These are phyloP conservation scores for Eucalyptus coolabah DNA, from an alignment of 345 rosid genomes.

Conservation along the genomic window DNA sequence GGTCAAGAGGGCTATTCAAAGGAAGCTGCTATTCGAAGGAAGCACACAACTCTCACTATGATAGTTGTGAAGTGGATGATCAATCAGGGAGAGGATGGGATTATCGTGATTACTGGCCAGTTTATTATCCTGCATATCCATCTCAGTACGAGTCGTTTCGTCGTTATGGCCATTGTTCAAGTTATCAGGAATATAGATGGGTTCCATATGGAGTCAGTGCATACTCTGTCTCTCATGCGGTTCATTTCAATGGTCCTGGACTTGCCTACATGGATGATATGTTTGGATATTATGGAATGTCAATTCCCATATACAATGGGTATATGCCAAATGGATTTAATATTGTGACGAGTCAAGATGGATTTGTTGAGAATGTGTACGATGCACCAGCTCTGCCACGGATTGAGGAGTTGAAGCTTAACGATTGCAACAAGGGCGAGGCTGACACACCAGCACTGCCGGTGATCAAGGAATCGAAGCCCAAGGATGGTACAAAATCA, in stretches of 20 bases:
- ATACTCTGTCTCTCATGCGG: not conserved
- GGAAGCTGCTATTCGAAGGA: conserved; percentile 74
- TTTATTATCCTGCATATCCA: not conserved
- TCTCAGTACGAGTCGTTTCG: not conserved
- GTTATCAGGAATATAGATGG: not conserved
- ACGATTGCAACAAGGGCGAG: not conserved
- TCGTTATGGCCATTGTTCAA: not conserved
- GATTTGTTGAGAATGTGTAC: not conserved
- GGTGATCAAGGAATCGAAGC: not conserved
- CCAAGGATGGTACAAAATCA: not conserved
- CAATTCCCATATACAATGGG: not conserved
- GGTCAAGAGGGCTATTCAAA: conserved; percentile 79
- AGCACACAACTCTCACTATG: not conserved
- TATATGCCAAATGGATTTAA: not conserved
- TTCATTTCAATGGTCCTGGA: not conserved
- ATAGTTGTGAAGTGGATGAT: not conserved
- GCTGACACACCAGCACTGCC: not conserved
- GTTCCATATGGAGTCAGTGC: not conserved
- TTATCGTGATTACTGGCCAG: not conserved
- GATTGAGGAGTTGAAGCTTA: not conserved
- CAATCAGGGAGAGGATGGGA: not conserved
- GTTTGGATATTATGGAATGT: not conserved
- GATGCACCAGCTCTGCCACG: not conserved
- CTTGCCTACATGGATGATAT: not conserved
- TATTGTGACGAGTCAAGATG: not conserved